Percentiles rank a stretch among this genome's conserved stretches.
Conservation (phyloP, 1,284 basidiomycete genomes). For the Cryptococcus jaspeensis region DNA sequence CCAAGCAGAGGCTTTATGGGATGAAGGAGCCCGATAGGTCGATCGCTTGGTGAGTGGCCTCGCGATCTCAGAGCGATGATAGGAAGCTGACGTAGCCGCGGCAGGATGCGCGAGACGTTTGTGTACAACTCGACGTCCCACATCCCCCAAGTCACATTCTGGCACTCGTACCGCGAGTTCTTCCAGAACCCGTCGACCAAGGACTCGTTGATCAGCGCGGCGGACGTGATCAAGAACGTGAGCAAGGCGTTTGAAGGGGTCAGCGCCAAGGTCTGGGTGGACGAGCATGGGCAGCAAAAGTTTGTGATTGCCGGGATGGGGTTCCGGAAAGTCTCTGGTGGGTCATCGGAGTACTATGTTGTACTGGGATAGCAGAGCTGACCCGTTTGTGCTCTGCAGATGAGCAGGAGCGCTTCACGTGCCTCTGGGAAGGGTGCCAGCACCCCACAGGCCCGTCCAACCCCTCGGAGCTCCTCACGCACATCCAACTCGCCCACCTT, state of each 20-base stretch:
- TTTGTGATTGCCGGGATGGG: conserved; percentile 49
- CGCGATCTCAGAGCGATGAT: not conserved
- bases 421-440: conserved; percentile 37
- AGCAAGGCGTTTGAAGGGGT: conserved; percentile 47
- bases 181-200: conserved; percentile 37
- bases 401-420: conserved; percentile 37
- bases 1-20: conserved; percentile 31
- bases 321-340: conserved; percentile 37
- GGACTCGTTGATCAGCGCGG: conserved; percentile 43
- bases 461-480: conserved; percentile 29
- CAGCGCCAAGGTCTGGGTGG: conserved; percentile 36
- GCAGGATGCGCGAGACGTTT: conserved; percentile 51
- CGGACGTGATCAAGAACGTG: conserved; percentile 51
- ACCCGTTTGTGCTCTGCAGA: too few species aligned
- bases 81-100: not conserved
- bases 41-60: conserved; percentile 40
- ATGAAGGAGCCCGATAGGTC: conserved; percentile 44
- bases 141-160: conserved; percentile 49
- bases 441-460: conserved; percentile 15
- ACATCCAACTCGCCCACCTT: conserved; percentile 32
- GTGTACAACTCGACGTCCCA: conserved; percentile 43
- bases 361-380: too few species aligned
- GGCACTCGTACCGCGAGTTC: conserved; percentile 49
- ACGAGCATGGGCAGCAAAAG: conserved; percentile 37
- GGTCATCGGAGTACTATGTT: too few species aligned